These are phyloP conservation scores for Zygosaccharomyces pseudobailii DNA, from an alignment of 1,139 yeast species.

Conservation along the genomic window DNA sequence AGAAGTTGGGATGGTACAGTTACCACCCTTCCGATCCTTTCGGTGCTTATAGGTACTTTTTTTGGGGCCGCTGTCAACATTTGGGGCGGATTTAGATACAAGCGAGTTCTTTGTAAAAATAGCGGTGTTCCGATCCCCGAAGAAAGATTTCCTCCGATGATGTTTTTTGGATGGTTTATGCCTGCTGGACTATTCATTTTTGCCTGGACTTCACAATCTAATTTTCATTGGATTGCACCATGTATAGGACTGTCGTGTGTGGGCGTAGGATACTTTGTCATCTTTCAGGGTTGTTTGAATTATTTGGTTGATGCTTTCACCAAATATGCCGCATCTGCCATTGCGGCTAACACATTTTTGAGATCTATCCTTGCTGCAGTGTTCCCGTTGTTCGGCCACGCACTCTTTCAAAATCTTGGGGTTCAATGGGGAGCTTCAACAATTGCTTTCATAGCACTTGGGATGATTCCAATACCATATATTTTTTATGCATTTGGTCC, in stretches of 20 bases:
- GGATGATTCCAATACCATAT: constrained; percentile 56
- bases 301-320: constrained; percentile 55
- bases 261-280: constrained; percentile 56
- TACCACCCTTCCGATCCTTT: constrained; percentile 52
- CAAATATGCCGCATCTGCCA: constrained; percentile 56
- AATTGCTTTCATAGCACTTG: constrained; percentile 48
- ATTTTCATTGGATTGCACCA: constrained; percentile 64
- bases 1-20: constrained; percentile 40
- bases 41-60: constrained; percentile 53
- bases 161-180: constrained; percentile 41
- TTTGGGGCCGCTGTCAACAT: constrained; percentile 46
- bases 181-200: constrained; percentile 64
- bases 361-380: constrained; percentile 62
- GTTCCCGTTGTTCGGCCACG: constrained; percentile 62
- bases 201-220: constrained; percentile 55
- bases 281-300: constrained; percentile 49
- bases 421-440: constrained; percentile 53
- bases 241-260: constrained; percentile 53
- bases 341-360: constrained; percentile 66
- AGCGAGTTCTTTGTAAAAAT: constrained; percentile 29
- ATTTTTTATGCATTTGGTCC: constrained; percentile 51
- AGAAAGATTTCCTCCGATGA: constrained; percentile 47
- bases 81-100: constrained; percentile 33
- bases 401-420: constrained; percentile 46
- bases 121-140: constrained; percentile 48